phyloP scores from a whole-genome alignment of 78 protist genomes.

The Planoprotostelium fungivorum region DNA sequence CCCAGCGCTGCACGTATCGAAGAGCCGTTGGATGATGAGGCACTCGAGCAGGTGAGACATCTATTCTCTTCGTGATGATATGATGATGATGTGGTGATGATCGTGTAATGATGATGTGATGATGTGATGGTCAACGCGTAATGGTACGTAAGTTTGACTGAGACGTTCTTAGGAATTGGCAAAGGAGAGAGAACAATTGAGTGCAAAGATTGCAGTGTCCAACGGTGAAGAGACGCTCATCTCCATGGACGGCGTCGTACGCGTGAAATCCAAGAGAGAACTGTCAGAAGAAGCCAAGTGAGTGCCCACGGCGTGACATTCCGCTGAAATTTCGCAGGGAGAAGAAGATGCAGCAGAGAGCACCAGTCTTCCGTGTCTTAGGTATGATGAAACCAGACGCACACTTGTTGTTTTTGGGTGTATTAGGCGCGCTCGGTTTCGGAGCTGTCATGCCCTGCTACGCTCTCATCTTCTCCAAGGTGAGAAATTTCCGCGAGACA shows the following conservation, averaged over 20 bases:
- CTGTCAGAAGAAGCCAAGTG: background rate
- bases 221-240: background rate
- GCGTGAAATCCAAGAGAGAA: background rate
- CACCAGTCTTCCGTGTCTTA: constrained; percentile 37
- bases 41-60: background rate
- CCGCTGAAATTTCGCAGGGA: no score
- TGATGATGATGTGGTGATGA: no score
- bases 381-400: constrained; percentile 18
- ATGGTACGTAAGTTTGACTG: no score
- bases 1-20: no score
- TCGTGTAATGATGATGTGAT: no score
- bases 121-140: no score
- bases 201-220: background rate
- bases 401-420: constrained; percentile 28
- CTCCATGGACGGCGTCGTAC: constrained; percentile 8
- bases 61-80: constrained; percentile 8
- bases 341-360: constrained; percentile 8
- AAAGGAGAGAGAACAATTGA: constrained; percentile 1
- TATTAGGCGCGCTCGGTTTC: constrained; percentile 44
- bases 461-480: constrained; percentile 44
- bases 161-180: no score
- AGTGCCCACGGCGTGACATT: no score
- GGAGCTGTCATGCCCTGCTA: constrained; percentile 57
- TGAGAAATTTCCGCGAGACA: constrained; percentile 37
- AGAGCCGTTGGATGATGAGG: background rate